These are phyloP conservation scores for Schwanniomyces occidentalis DNA, from an alignment of 805 yeast species.

Conservation along the genomic window DNA sequence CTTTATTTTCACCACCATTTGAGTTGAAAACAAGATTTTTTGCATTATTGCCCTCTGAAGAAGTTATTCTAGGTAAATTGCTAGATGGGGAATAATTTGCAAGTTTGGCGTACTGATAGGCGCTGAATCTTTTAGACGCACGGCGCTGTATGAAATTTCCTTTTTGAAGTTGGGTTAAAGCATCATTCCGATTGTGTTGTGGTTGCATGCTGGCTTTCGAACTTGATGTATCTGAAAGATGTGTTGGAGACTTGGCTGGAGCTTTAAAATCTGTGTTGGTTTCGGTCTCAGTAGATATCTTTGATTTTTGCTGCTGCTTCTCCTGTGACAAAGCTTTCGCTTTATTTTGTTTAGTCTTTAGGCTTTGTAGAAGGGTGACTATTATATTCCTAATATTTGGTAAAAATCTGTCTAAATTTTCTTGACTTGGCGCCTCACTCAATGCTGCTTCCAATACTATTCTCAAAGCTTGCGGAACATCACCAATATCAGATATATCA, in stretches of 20 bases:
- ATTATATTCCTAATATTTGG: conserved; percentile 87
- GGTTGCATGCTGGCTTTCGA: not conserved
- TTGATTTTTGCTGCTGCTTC: conserved; percentile 5
- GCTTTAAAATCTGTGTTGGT: not conserved
- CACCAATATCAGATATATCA: conserved; percentile 80
- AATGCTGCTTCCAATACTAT: conserved; percentile 82
- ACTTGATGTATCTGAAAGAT: not conserved
- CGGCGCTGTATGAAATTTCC: conserved; percentile 84
- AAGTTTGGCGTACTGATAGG: conserved; percentile 84
- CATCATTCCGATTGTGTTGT: conserved; percentile 39
- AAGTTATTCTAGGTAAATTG: conserved; percentile 12
- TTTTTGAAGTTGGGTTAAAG: conserved; percentile 75
- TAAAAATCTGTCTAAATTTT: conserved; percentile 71
- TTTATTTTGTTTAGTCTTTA: conserved; percentile 75
- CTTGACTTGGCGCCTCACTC: conserved; percentile 81
- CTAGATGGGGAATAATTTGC: conserved; percentile 37
- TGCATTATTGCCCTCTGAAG: conserved; percentile 1
- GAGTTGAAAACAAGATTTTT: not conserved
- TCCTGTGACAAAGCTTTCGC: conserved; percentile 41
- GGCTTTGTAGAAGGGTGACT: conserved; percentile 71
- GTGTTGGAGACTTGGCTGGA: not conserved
- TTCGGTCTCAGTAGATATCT: not conserved
- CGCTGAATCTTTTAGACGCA: conserved; percentile 92
- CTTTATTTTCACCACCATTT: not conserved
- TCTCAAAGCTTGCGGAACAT: conserved; percentile 82